Base-by-base conservation (phyloP, 805 yeast genomes). In the Teunomyces pallodes region DNA sequence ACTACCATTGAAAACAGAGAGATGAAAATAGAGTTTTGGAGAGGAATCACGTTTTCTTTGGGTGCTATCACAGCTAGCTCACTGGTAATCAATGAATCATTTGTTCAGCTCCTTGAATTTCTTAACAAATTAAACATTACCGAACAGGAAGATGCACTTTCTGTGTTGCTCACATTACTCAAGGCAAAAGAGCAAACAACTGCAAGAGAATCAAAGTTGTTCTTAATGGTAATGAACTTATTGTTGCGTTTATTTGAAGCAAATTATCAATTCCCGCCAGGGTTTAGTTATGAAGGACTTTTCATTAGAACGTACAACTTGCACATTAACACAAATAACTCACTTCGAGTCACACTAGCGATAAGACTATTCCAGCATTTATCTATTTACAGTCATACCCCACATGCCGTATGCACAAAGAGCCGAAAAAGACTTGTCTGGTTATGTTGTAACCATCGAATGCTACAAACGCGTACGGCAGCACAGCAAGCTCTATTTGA, bases 11-110 rank as follows among this genome's bases (percentile, higher is more conserved):
- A 57, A 1, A 39, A 52, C 27, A 38, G 46, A 4, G 54, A 49
- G 2, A 14, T 60, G 2, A 57, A 67, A 0, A 43, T 54, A 2
- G 74, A 71, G 46, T 79, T 85, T 49, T 80, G 84, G 84, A 74
- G 65, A 54, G 90, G 90, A 0, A 69, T 73, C 42, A 57, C 70
- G 0, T 74, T 79, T 52, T 74, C 81, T 5, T 75, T 76, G 8
- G 92, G 89, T 5, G 83, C 87, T 0, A 14, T 59, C 5, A 76
- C 80, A 17, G 80, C 84, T 0, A 70, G 78, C 6, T 78, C 75
- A 46, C 49, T 60, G 0, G 69, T 77, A 12, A 69, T 82, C 1
- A 70, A 72, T 28, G 55, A 65, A 8, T 69, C 84, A 0, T 64
- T 81, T 14, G 64, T 63, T 4, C 58, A 58, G 14, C 49, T 68